Base-by-base conservation (phyloP, 2,329 filamentous ascomycete genomes). In the Penicillium brevicompactum region DNA sequence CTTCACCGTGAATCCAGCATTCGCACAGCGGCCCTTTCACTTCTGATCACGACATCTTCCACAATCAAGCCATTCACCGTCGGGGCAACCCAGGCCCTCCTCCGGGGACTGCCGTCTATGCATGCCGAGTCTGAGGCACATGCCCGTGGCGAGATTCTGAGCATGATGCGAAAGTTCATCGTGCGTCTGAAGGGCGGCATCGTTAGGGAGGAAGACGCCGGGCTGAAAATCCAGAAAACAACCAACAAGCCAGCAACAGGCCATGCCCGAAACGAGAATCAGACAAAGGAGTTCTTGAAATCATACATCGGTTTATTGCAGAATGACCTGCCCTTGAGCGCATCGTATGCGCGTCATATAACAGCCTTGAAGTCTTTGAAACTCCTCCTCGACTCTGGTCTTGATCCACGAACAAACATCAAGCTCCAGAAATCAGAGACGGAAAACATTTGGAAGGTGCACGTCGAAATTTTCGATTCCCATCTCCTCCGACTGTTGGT, bases 261-360 rank as follows among this genome's bases (percentile, higher is more conserved):
- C 30, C 77, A 75, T 16, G 67, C 84, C 40, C 63, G 73, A 31
- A 79, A 78, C 57, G 88, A 87, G 65, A 73, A 83, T 32, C 72
- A 76, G 51, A 70, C 69, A 6, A 63, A 58, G 40, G 45, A 49
- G 0, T 96, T 96, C 65, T 63, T 95, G n/a, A 69, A 72, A 1
- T 92, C 89, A 86, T 95, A 93, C 67, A 65, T 90, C 1, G 67
- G 76, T 1, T 94, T 96, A 62, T 73, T 97, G 5, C 81, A 85
- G 50, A 77, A 79, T 37, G 92, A 97, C 65, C 77, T 99, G 21
- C 83, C 85, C 2, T 87, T 92, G 2, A 92, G 89, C 1, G 86
- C 90, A 14, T 94, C 92, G 10, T 99, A 97, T 68, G 92, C 96
- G 69, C 85, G 92, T 6, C 93, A 96, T 63, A 89, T 92, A 45